Conservation (phyloP, 2,329 filamentous ascomycete species). For the Rhinocladiella similis region DNA sequence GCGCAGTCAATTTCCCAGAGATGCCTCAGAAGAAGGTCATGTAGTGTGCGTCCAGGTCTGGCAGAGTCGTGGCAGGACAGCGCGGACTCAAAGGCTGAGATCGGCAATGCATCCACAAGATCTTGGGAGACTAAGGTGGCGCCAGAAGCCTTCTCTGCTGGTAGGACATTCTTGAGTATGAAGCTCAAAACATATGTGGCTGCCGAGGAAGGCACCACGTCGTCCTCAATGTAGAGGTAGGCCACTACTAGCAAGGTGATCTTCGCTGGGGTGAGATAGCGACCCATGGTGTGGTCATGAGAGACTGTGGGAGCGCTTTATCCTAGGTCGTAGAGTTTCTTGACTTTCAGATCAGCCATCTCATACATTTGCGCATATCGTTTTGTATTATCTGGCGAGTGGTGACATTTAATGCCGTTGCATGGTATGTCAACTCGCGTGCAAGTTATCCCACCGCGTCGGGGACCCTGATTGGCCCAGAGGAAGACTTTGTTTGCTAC, state of each 20-base stretch:
- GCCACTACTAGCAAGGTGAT: conserved; percentile 79
- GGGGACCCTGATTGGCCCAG: too few species aligned
- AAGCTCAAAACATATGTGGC: conserved; percentile 77
- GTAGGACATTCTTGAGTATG: conserved; percentile 68
- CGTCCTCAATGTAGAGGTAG: conserved; percentile 75
- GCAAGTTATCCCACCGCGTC: too few species aligned
- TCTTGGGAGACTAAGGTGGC: conserved; percentile 23
- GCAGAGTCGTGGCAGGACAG: conserved; percentile 48
- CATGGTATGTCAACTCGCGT: too few species aligned
- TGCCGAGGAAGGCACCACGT: conserved; percentile 66
- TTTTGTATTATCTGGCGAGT: not conserved
- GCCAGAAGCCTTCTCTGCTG: conserved; percentile 37
- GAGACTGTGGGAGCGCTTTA: not conserved
- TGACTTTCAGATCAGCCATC: too few species aligned
- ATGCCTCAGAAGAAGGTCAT: conserved; percentile 78
- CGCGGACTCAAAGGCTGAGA: conserved; percentile 49
- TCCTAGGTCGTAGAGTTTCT: not conserved
- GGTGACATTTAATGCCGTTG: not conserved
- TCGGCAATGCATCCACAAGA: conserved; percentile 28
- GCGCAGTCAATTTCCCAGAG: conserved; percentile 84
- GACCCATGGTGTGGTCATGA: conserved; percentile 58
- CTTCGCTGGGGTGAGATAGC: conserved; percentile 86
- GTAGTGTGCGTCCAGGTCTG: conserved; percentile 76
- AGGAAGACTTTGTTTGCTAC: not conserved
- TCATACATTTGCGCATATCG: not conserved